These are phyloP conservation scores for Cladosporium sp. DNA, from an alignment of 2,329 filamentous ascomycete genomes.

Conservation along the genomic window DNA sequence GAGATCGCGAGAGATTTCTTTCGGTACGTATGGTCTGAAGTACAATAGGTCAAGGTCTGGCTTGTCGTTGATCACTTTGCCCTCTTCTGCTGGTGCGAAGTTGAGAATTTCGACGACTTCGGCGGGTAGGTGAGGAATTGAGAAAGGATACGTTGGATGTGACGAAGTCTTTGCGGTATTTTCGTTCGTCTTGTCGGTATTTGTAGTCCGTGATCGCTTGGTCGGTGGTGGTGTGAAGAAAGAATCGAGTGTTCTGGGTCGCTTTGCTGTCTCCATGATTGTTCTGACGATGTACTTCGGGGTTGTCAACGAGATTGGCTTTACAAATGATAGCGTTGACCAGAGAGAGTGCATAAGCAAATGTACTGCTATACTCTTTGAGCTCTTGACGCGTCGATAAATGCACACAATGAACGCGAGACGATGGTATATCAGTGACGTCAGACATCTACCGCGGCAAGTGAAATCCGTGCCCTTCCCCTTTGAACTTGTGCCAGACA, in stretches of 20 bases:
- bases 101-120: constrained; percentile 40
- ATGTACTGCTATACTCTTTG: no score
- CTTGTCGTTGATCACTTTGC: constrained; percentile 59
- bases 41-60: constrained; percentile 69
- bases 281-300: not conserved
- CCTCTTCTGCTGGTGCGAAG: constrained; percentile 44
- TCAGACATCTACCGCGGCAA: no score
- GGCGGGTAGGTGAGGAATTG: constrained; percentile 46
- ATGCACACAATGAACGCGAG: no score
- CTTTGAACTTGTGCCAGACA: no score
- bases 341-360: no score
- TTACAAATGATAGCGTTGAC: no score
- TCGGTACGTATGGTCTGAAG: constrained; percentile 68
- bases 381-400: no score
- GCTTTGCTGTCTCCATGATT: constrained; percentile 26
- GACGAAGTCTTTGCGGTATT: constrained; percentile 26
- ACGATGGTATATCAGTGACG: no score
- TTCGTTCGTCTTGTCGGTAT: constrained; percentile 11
- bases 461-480: no score
- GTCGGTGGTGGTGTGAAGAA: constrained; percentile 58
- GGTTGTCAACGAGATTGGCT: no score
- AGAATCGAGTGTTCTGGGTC: constrained; percentile 62
- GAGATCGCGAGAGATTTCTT: constrained; percentile 51
- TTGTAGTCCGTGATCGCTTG: constrained; percentile 36
- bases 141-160: constrained; percentile 52